These are phyloP conservation scores for Nakazawaea anatomiae DNA, from an alignment of 805 yeast species.

Conservation along the genomic window DNA sequence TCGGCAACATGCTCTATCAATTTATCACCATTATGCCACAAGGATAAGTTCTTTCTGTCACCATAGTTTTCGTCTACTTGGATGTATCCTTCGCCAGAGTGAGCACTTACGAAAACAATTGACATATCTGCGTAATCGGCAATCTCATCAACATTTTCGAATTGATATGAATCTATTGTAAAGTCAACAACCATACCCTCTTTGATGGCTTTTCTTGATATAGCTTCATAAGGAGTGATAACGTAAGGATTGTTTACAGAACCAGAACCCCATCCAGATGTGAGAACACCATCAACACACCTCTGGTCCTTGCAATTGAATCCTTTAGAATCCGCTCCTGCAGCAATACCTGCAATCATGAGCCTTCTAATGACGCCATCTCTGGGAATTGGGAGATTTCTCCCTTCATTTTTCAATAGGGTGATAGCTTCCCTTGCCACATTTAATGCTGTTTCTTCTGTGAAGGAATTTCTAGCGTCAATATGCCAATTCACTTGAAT, in stretches of 20 bases:
- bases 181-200: conserved; percentile 41
- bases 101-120: conserved; percentile 45
- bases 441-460: conserved; percentile 42
- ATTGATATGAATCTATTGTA: conserved; percentile 38
- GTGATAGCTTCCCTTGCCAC: conserved; percentile 54
- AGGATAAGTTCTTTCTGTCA: conserved; percentile 47
- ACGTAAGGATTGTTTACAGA: conserved; percentile 49
- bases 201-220: conserved; percentile 38
- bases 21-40: conserved; percentile 59
- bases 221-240: conserved; percentile 51
- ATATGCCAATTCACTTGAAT: conserved; percentile 49
- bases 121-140: conserved; percentile 48
- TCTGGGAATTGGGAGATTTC: conserved; percentile 42
- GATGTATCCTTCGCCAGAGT: conserved; percentile 55
- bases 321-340: conserved; percentile 45
- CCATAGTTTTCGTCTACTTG: conserved; percentile 55
- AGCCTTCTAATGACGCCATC: conserved; percentile 35
- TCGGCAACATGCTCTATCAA: conserved; percentile 41
- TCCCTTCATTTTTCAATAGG: conserved; percentile 45
- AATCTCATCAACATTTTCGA: conserved; percentile 34
- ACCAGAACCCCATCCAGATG: conserved; percentile 63
- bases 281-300: conserved; percentile 46
- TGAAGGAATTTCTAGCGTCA: conserved; percentile 42
- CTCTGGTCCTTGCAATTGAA: conserved; percentile 49
- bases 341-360: conserved; percentile 47